Conservation (phyloP, 1,139 yeast species). For the Lodderomyces beijingensis region DNA sequence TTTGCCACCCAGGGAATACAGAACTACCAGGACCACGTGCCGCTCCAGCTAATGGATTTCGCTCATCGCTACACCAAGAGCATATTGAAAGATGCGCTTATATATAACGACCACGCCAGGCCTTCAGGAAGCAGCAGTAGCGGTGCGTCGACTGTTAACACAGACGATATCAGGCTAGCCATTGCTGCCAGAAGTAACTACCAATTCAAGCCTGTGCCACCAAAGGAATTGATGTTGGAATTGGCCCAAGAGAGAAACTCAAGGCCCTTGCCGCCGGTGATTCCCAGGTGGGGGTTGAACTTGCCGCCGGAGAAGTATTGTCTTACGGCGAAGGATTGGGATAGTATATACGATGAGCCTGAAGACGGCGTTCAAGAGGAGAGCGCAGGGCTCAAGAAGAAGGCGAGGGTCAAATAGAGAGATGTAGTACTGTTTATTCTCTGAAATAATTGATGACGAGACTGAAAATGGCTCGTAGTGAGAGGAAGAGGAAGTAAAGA, state of each 20-base stretch:
- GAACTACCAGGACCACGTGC: conserved; percentile 91
- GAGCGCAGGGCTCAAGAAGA: conserved; percentile 7
- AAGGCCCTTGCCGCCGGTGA: conserved; percentile 84
- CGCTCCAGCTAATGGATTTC: conserved; percentile 92
- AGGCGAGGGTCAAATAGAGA: not conserved
- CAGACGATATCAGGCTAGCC: conserved; percentile 89
- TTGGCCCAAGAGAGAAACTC: conserved; percentile 89
- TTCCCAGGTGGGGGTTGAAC: conserved; percentile 88
- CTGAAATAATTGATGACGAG: too few species aligned
- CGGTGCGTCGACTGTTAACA: conserved; percentile 52
- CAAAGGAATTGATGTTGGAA: conserved; percentile 84
- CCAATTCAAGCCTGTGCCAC: conserved; percentile 94
- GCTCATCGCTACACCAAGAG: conserved; percentile 87
- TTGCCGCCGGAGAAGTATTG: conserved; percentile 98
- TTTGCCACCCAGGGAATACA: conserved; percentile 93
- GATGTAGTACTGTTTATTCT: not conserved
- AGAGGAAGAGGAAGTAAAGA: too few species aligned
- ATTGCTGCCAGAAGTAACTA: conserved; percentile 90
- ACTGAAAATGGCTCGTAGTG: too few species aligned
- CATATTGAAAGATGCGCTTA: conserved; percentile 81
- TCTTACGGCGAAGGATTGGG: conserved; percentile 79
- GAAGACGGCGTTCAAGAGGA: conserved; percentile 19
- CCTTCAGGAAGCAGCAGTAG: conserved; percentile 31
- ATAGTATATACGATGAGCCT: conserved; percentile 34
- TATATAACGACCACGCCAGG: conserved; percentile 80